Conservation (phyloP, 345 rosid species). For the Sisymbrium irio region DNA sequence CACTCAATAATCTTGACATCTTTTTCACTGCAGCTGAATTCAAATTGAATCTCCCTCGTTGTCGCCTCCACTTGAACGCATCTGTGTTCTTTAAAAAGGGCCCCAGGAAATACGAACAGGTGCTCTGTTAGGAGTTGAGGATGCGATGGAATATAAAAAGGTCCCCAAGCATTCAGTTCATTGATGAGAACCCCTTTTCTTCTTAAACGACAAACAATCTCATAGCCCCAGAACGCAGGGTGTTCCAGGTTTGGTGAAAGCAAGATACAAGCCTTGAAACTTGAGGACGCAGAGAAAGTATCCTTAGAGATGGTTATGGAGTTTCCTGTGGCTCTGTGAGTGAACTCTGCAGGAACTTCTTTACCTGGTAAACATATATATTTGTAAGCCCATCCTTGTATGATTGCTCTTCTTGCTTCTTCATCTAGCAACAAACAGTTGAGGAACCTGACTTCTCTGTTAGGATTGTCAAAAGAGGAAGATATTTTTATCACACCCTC, state of each 20-base stretch:
- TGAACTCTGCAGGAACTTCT: constrained; percentile 1
- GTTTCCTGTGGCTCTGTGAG: background rate
- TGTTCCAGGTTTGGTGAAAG: background rate
- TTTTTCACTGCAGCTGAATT: background rate
- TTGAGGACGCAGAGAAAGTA: background rate
- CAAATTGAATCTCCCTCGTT: background rate
- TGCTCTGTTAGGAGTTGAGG: background rate
- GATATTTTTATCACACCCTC: too few species aligned
- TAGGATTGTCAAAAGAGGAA: background rate
- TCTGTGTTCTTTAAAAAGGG: background rate
- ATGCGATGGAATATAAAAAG: too few species aligned
- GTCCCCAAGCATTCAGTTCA: too few species aligned
- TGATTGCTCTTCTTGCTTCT: constrained; percentile 9
- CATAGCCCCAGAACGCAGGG: background rate
- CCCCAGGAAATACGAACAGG: background rate
- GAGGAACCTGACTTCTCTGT: background rate
- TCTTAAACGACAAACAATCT: background rate
- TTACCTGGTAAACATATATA: background rate
- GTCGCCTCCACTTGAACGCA: background rate
- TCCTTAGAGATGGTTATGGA: background rate
- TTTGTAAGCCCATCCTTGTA: background rate
- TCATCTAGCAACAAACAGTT: background rate
- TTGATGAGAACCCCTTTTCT: background rate
- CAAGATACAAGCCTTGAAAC: background rate
- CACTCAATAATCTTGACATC: background rate